A percentile compares a stretch with the other conserved stretches of the same genome.
phyloP scores from a whole-genome alignment of 2,329 filamentous ascomycete genomes.

The Hymenoscyphus salicellus region DNA sequence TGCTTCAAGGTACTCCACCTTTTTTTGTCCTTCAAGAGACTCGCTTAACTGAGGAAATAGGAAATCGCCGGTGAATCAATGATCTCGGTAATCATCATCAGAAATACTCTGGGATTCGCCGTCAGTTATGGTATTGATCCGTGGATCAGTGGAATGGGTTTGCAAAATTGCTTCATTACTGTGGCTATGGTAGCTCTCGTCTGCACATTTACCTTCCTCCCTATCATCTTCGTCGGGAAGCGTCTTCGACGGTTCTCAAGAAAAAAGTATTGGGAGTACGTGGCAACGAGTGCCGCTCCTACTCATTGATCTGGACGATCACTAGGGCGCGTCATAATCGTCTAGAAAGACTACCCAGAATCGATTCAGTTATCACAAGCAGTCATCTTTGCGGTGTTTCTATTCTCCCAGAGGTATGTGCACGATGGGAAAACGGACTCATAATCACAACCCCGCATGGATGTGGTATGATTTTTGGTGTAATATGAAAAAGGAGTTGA shows the following conservation, averaged over 20 bases:
- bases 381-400: too few relatives aligned
- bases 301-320: neutral
- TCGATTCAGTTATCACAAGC: too few relatives aligned
- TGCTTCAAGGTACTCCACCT: constrained; percentile 43
- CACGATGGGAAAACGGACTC: too few relatives aligned
- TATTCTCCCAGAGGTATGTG: too few relatives aligned
- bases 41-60: neutral
- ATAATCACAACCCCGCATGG: too few relatives aligned
- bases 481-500: neutral
- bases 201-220: constrained; percentile 42
- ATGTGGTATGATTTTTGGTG: neutral
- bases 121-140: constrained; percentile 37
- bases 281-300: neutral
- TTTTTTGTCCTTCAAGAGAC: neutral
- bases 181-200: constrained; percentile 41
- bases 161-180: constrained; percentile 44
- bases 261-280: constrained; percentile 36
- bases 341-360: too few relatives aligned
- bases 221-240: constrained; percentile 51
- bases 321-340: too few relatives aligned
- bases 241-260: constrained; percentile 40
- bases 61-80: constrained; percentile 44
- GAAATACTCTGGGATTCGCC: constrained; percentile 43
- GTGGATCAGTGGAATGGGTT: constrained; percentile 43
- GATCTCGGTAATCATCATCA: constrained; percentile 47